A percentile compares a stretch with the other conserved stretches of the same genome.
These are phyloP conservation scores for Hortiboletus campestris DNA, from an alignment of 768 basidiomycete genomes.

Conservation along the genomic window DNA sequence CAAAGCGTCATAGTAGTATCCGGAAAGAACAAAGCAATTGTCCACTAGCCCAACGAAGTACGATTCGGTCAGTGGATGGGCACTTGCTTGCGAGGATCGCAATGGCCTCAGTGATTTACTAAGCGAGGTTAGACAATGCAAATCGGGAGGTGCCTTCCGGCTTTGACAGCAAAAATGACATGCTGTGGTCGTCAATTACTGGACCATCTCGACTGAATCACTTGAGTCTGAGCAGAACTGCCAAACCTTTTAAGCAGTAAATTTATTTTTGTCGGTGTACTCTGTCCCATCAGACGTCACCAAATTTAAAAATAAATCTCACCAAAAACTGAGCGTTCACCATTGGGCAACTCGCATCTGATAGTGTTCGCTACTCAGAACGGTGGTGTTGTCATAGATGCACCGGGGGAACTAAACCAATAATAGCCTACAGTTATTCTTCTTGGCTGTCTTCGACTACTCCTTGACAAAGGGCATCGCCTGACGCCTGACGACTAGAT, in stretches of 20 bases:
- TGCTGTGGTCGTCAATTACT: slow-evolving; percentile 1
- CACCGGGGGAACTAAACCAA: not conserved
- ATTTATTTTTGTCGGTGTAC: not conserved
- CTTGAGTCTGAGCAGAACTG: not conserved
- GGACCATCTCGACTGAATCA: not conserved
- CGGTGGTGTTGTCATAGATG: not conserved
- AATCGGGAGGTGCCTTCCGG: not conserved
- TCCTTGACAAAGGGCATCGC: slow-evolving; percentile 6
- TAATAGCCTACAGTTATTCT: slow-evolving; percentile 17
- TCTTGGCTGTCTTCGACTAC: slow-evolving; percentile 40
- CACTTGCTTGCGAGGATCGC: slow-evolving; percentile 8
- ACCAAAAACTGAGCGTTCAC: slow-evolving; percentile 1
- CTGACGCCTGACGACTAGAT: slow-evolving; percentile 20
- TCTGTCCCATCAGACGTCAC: not conserved
- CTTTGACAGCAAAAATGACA: slow-evolving; percentile 5
- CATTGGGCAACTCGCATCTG: not conserved
- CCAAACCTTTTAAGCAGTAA: not conserved
- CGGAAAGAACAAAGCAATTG: slow-evolving; percentile 21
- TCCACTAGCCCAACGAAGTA: slow-evolving; percentile 7
- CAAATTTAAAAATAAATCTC: slow-evolving; percentile 1
- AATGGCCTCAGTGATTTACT: not conserved
- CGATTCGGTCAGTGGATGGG: slow-evolving; percentile 10
- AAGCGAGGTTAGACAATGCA: slow-evolving; percentile 14
- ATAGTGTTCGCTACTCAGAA: not conserved
- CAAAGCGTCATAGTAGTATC: slow-evolving; percentile 21